Percentiles rank a stretch among this genome's conserved stretches.
phyloP scores from a whole-genome alignment of 768 basidiomycete genomes.

The Sporobolomyces phaffii region DNA sequence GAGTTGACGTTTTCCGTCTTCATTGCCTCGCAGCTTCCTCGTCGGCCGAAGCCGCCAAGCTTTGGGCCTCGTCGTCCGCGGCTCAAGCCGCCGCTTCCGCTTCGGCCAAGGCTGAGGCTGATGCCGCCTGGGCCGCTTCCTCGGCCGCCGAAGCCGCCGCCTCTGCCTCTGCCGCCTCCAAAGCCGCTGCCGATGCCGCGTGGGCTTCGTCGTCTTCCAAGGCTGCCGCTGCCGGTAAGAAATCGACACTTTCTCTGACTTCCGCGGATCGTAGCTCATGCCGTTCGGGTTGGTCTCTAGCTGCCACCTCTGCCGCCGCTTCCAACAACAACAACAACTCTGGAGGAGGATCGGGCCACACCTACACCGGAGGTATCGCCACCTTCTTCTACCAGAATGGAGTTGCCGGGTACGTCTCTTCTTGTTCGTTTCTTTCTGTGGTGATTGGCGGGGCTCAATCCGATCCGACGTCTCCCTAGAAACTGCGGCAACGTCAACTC shows the following conservation, averaged over 20 bases:
- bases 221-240: conserved; percentile 19
- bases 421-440: background rate
- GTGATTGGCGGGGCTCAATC: background rate
- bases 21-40: background rate
- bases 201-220: conserved; percentile 17
- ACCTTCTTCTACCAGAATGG: conserved; percentile 37
- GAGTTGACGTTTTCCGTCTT: background rate
- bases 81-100: conserved; percentile 11
- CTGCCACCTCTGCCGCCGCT: conserved; percentile 5
- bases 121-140: conserved; percentile 7
- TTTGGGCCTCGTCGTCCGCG: conserved; percentile 15
- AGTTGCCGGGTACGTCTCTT: conserved; percentile 16
- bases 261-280: too few species aligned
- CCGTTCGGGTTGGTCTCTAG: background rate
- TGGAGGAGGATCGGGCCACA: conserved; percentile 12
- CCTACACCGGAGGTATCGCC: conserved; percentile 25
- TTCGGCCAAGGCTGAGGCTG: conserved; percentile 10
- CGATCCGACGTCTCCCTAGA: background rate
- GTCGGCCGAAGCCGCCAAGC: conserved; percentile 7
- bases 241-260: background rate
- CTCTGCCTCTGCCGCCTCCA: conserved; percentile 7
- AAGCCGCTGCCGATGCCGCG: conserved; percentile 19
- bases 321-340: background rate
- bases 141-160: conserved; percentile 13
- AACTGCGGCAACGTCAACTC: conserved; percentile 25